Base-by-base conservation (phyloP, 2,329 filamentous ascomycete genomes). In the Colletotrichum tabaci region DNA sequence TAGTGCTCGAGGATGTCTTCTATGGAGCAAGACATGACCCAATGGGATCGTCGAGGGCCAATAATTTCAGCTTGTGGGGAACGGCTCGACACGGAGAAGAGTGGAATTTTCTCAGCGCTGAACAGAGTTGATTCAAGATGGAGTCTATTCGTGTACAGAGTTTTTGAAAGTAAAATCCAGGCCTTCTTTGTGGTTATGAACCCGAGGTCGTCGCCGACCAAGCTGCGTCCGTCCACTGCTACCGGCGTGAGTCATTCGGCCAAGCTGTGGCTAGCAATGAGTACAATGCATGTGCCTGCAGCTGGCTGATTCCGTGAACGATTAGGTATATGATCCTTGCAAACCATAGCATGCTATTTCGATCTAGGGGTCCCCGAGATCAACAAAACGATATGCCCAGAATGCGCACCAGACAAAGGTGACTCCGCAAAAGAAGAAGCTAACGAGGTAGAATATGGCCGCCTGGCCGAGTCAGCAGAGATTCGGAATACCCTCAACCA, bases 1-100 rank as follows among this genome's bases (percentile, higher is more conserved):
- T 71, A 77, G 26, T 79, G 50, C 35, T 79, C 76, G 15, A 80
- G n/a, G 3, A 82, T 73, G 12, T 71, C 75, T 67, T 78, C 76
- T 1, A 74, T 44, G 0, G 79, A 71, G 23, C 74, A 67, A 10
- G 61, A 42, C 67, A 71, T 71, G 5, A 15, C 23, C 8, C 3
- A 2, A 8, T 42, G 10, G 5, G n/a, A 38, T 52, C 49, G 15
- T 68, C 21, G 16, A 16, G 18, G 16, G 50, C 16, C 38, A n/a
- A n/a, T 13, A 23, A 4, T 21, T 16, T 26, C n/a, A 46, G 26
- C 18, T 44, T 7, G 46, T 46, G 21, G 10, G 4, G n/a, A 58
- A 6, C 30, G 38, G 23, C n/a, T 2, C 15, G 10, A 15, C 8
- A n/a, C 12, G 9, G 13, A 12, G 13, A 7, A 13, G 21, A 23